phyloP scores from a whole-genome alignment of 2,329 filamentous ascomycete species.

The Colletotrichum higginsianum region DNA sequence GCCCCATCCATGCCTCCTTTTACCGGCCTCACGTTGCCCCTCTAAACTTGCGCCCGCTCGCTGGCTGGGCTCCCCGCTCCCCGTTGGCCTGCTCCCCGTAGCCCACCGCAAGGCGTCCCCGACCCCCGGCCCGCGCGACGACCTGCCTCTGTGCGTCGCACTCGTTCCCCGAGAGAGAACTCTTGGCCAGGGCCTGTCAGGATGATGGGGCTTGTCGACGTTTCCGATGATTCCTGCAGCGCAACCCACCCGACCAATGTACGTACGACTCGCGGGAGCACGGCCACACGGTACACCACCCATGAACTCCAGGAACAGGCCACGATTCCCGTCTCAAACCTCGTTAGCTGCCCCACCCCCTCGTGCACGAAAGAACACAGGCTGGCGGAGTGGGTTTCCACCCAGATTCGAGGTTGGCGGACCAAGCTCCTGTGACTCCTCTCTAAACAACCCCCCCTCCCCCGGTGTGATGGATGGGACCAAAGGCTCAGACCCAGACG shows the following conservation, averaged over 20 bases:
- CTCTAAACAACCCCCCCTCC: not conserved
- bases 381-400: not conserved
- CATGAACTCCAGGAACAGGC: constrained; percentile 5
- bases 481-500: constrained; percentile 11
- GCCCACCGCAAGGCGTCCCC: constrained; percentile 17
- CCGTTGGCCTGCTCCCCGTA: constrained; percentile 17
- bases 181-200: constrained; percentile 30
- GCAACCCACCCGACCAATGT: constrained; percentile 18
- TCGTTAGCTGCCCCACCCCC: not conserved
- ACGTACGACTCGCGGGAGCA: constrained; percentile 18
- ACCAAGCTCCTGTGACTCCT: constrained; percentile 12
- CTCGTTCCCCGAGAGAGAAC: constrained; percentile 24
- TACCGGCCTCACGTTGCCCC: constrained; percentile 19
- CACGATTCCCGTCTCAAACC: constrained; percentile 4
- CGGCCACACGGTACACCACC: not conserved
- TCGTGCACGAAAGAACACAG: too few species aligned
- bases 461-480: not conserved
- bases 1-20: constrained; percentile 12
- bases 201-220: constrained; percentile 19
- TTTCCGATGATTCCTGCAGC: constrained; percentile 29
- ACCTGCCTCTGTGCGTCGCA: constrained; percentile 22
- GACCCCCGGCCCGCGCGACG: constrained; percentile 3
- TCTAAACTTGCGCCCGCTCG: constrained; percentile 26
- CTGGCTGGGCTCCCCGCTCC: constrained; percentile 29
- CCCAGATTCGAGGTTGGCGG: constrained; percentile 1